Evolutionary conservation across 2,329 filamentous ascomycete genomes (phyloP).

Genomic region (Zelopaecilomyces penicillatus): DNA sequence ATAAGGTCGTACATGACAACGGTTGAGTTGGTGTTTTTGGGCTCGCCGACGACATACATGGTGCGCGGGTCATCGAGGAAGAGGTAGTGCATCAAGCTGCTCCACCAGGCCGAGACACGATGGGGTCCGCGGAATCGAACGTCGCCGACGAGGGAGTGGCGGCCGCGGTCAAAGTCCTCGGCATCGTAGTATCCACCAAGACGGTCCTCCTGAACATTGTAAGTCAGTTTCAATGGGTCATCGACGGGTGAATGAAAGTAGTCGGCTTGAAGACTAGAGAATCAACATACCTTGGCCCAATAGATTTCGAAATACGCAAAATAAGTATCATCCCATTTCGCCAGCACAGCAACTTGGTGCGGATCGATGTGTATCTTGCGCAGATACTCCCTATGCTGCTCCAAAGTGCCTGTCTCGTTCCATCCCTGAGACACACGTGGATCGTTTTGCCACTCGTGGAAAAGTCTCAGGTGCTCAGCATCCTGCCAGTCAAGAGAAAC

Average conservation of each 20-base stretch:
- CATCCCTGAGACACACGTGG: conserved; percentile 71
- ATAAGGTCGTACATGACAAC: conserved; percentile 68
- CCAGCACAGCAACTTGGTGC: conserved; percentile 62
- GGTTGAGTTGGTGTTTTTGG: conserved; percentile 60
- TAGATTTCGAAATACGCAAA: conserved; percentile 79
- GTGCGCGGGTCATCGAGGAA: conserved; percentile 55
- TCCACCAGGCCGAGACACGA: conserved; percentile 54
- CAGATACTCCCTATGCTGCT: conserved; percentile 66
- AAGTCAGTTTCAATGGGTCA: too few relatives aligned
- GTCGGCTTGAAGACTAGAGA: conserved; percentile 6
- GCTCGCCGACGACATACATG: conserved; percentile 55
- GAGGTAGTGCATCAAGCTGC: conserved; percentile 53
- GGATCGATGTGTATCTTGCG: conserved; percentile 60
- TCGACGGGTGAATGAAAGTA: not conserved
- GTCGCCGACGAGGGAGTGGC: conserved; percentile 51
- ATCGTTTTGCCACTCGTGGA: conserved; percentile 78
- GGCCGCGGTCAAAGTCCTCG: conserved; percentile 48
- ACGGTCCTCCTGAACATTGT: conserved; percentile 38
- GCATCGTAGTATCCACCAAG: conserved; percentile 49
- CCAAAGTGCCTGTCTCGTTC: conserved; percentile 70
- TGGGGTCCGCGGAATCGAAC: conserved; percentile 52
- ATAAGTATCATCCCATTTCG: conserved; percentile 58
- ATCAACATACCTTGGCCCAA: conserved; percentile 49
- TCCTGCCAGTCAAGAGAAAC: conserved; percentile 62
- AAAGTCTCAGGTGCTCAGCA: conserved; percentile 56